Conservation (phyloP, 75 land plant species). For the Pinus taeda region DNA sequence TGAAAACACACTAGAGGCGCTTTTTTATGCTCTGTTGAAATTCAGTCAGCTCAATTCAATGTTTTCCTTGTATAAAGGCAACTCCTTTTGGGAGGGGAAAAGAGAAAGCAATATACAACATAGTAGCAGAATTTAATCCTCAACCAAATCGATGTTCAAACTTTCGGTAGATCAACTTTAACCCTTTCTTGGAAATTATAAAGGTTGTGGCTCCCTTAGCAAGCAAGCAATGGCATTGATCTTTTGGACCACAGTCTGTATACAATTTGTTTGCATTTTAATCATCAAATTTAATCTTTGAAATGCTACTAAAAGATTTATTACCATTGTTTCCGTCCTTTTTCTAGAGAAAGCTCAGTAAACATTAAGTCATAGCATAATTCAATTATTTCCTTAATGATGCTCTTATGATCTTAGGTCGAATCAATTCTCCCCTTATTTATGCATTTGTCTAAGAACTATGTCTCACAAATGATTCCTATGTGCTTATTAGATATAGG, state of each 20-base stretch:
- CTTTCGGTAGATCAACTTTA: background rate
- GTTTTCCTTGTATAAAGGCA: background rate
- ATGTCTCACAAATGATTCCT: background rate
- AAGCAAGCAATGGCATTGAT: background rate
- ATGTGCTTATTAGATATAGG: background rate
- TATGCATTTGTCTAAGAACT: background rate
- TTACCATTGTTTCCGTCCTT: no score
- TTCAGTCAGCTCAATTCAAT: background rate
- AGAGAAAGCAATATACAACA: background rate
- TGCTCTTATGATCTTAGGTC: no score
- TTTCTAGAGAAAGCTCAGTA: no score
- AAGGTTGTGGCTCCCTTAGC: background rate
- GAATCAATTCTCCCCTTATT: background rate
- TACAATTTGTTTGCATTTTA: background rate
- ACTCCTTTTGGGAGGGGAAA: background rate
- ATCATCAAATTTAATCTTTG: background rate
- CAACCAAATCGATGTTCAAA: no score
- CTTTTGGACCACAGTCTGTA: background rate
- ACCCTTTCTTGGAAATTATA: background rate
- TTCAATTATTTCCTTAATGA: no score
- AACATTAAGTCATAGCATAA: no score
- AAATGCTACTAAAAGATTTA: background rate
- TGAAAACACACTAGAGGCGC: no score
- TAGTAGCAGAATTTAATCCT: no score
- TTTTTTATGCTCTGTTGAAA: background rate